Conservation (phyloP, 2,329 filamentous ascomycete genomes). For the Aspergillus sergii region DNA sequence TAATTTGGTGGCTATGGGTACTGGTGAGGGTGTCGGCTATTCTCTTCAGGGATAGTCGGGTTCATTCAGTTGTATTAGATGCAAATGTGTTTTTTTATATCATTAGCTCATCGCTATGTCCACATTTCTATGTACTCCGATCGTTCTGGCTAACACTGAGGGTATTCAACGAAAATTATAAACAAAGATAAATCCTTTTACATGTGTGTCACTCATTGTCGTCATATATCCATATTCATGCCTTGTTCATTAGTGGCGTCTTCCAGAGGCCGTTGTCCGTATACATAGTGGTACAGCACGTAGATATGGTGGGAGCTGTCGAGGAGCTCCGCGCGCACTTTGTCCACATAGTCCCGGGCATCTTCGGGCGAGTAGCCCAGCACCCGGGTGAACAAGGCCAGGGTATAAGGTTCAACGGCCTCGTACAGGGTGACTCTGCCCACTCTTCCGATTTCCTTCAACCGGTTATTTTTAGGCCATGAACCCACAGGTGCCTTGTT, state of each 20-base stretch:
- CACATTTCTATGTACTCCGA: background rate
- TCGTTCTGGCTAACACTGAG: background rate
- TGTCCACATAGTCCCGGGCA: constrained; percentile 32
- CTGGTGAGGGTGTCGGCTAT: constrained; percentile 47
- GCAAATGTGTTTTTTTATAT: background rate
- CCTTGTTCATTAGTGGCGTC: constrained; percentile 5
- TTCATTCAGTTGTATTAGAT: background rate
- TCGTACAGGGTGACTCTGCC: constrained; percentile 33
- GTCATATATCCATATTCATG: constrained; percentile 4
- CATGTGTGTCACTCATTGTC: constrained; percentile 14
- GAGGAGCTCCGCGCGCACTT: constrained; percentile 31
- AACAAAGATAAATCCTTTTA: constrained; percentile 5
- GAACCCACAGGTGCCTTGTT: constrained; percentile 36
- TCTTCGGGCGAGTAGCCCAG: constrained; percentile 37
- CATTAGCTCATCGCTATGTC: background rate
- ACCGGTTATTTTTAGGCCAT: constrained; percentile 35
- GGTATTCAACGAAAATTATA: constrained; percentile 1
- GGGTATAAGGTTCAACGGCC: constrained; percentile 40
- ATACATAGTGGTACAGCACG: constrained; percentile 34
- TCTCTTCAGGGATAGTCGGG: constrained; percentile 41
- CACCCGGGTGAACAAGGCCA: constrained; percentile 42
- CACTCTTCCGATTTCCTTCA: constrained; percentile 40
- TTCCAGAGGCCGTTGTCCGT: constrained; percentile 33
- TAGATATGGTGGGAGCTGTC: constrained; percentile 31
- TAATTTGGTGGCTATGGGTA: constrained; percentile 49